phyloP scores from a whole-genome alignment of 1,284 basidiomycete genomes.

The Volvariella surrecta region DNA sequence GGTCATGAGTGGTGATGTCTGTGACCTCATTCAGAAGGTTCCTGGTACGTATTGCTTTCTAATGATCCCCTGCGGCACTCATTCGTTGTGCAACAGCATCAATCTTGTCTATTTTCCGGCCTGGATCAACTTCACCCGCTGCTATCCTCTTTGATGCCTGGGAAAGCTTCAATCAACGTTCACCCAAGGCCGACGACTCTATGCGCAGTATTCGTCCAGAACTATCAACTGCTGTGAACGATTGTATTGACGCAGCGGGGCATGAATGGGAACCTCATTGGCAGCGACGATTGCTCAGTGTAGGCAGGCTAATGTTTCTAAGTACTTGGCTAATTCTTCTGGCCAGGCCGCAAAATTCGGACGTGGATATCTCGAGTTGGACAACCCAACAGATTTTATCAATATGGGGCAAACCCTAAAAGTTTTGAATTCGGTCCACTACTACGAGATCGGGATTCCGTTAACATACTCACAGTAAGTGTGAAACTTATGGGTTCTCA shows the following conservation, averaged over 20 bases:
- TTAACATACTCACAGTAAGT: constrained; percentile 84
- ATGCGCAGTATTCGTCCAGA: constrained; percentile 86
- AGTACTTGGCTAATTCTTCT: constrained; percentile 3
- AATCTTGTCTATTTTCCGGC: constrained; percentile 78
- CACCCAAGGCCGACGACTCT: constrained; percentile 89
- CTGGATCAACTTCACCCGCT: constrained; percentile 87
- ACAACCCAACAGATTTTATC: constrained; percentile 88
- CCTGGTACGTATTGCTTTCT: constrained; percentile 40
- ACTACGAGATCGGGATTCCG: constrained; percentile 89
- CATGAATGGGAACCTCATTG: constrained; percentile 86
- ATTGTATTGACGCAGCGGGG: constrained; percentile 90
- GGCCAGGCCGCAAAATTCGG: constrained; percentile 90
- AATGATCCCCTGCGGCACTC: constrained; percentile 3
- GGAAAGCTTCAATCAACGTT: constrained; percentile 77
- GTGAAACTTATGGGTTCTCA: not conserved
- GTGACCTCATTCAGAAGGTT: constrained; percentile 92
- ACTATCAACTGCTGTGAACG: constrained; percentile 82
- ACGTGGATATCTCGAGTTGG: constrained; percentile 86
- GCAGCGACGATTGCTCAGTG: constrained; percentile 83
- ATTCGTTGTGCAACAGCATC: constrained; percentile 38
- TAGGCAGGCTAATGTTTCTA: constrained; percentile 24
- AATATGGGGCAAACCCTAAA: constrained; percentile 88
- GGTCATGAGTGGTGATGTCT: constrained; percentile 70
- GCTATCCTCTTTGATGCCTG: constrained; percentile 92
- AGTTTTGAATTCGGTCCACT: constrained; percentile 91